phyloP scores from a whole-genome alignment of 352 stramenopile species.

The Phytophthora cactorum region DNA sequence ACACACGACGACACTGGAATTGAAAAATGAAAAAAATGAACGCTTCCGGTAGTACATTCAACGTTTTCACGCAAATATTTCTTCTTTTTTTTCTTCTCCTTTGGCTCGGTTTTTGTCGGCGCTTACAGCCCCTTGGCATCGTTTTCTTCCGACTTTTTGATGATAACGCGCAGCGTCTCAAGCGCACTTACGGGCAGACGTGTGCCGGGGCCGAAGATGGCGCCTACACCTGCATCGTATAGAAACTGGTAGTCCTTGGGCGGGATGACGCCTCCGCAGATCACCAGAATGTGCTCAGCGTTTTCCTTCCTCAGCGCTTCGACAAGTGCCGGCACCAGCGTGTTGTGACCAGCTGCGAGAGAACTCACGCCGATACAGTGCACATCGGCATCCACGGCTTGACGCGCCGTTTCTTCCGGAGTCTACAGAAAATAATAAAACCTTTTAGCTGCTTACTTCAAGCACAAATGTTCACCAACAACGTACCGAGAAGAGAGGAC shows the following conservation, averaged over 20 bases:
- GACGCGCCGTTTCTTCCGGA: slow-evolving; percentile 59
- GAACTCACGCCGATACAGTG: slow-evolving; percentile 93
- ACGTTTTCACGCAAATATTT: background rate
- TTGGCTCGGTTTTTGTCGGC: too few relatives aligned
- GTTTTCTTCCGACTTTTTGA: slow-evolving; percentile 61
- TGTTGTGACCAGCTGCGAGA: slow-evolving; percentile 96
- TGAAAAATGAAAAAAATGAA: background rate
- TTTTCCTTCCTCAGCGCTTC: slow-evolving; percentile 92
- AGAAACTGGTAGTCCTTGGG: slow-evolving; percentile 96
- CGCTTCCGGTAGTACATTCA: too few relatives aligned
- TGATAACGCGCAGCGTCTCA: slow-evolving; percentile 58
- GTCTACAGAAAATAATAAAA: slow-evolving; percentile 34
- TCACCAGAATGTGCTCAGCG: slow-evolving; percentile 93
- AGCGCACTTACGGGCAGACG: slow-evolving; percentile 86
- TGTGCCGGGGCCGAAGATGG: slow-evolving; percentile 96
- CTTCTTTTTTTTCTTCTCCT: background rate
- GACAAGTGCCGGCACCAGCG: slow-evolving; percentile 93
- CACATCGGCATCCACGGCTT: slow-evolving; percentile 96
- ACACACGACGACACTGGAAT: slow-evolving; percentile 2
- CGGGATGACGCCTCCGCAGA: slow-evolving; percentile 97
- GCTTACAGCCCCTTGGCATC: slow-evolving; percentile 42
- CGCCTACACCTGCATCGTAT: slow-evolving; percentile 91
- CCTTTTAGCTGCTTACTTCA: background rate
- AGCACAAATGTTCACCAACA: background rate
- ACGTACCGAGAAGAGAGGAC: slow-evolving; percentile 93